Evolutionary conservation across 2,329 filamentous ascomycete genomes (phyloP), one percentile per base, ranked within the genome.

Genomic region (Fusarium veterinarium): DNA sequence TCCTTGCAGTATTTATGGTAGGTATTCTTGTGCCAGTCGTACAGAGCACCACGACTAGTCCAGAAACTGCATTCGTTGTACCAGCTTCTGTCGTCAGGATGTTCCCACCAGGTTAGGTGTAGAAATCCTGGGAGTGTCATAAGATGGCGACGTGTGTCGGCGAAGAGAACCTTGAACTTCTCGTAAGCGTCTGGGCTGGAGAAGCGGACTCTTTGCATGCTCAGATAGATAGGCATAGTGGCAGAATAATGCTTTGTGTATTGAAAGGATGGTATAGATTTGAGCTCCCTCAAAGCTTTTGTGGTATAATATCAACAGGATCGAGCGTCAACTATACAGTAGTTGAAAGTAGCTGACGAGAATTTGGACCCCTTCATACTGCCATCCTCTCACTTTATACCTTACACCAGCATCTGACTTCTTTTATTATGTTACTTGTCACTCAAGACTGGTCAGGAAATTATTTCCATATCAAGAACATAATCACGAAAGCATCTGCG

Each of bases 61-160:
- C 58, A 75, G 40, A 73, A 67, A 33, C 55, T 75, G 37, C 67
- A 75, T 41, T 75, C 55, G 17, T 75, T 73, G 3, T 73, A 71
- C 49, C 51, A 72, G 41, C 42, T 44, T 30, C 46, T 49, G 9
- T 69, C 52, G 16, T 75, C 64, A 1, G 67, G 70, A 12, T 67
- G 44, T 37, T 73, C 60, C 63, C 44, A 73, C 60, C 64, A 73
- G 11, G 41, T 74, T 8, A 72, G 56, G 40, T 74, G 56, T 4
- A 69, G 23, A 45, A 64, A 64, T 3, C 58, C 41, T 4, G 53
- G 44, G 7, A 69, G 64, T 0, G 61, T 64, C 61, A 74, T 74
- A 40, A 72, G 64, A 25, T 73, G 59, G 14, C 48, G 56, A 16
- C 55, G 52, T 12, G 69, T 75, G 37, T 71, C 46, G 23, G 60